Evolutionary conservation across 306 rosid species (phyloP).

Genomic region (Dicorynia guianensis): DNA sequence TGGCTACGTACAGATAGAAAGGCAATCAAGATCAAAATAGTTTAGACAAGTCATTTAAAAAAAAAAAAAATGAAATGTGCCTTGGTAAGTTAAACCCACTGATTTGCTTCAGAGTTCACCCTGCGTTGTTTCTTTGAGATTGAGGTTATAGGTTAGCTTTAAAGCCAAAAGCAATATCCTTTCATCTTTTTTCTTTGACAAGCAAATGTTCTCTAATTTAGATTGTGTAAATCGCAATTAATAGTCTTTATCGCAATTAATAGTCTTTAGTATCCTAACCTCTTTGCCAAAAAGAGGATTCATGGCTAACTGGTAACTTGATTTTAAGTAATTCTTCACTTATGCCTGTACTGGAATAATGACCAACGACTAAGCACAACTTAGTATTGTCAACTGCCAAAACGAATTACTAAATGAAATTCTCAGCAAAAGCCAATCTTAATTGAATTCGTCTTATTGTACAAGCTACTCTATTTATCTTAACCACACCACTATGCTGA

Average conservation of each 20-base stretch:
- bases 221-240: no score
- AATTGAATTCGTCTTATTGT: neutral
- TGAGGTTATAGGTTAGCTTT: neutral
- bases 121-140: neutral
- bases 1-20: no score
- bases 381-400: no score
- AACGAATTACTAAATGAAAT: no score
- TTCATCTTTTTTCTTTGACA: neutral
- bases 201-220: neutral
- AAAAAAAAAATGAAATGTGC: no score
- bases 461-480: neutral
- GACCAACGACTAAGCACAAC: no score
- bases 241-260: no score
- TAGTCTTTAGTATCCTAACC: neutral
- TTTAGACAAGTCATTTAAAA: no score
- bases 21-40: no score
- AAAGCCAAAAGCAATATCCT: neutral
- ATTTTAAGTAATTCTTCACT: neutral
- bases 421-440: neutral
- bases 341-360: neutral
- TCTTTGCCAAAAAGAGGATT: neutral
- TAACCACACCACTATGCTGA: neutral
- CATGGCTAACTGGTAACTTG: neutral
- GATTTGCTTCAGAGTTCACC: neutral
- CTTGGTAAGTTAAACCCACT: no score